Evolutionary conservation across 1,284 basidiomycete species (phyloP).

Genomic region (Cryptococcus deneoformans): DNA sequence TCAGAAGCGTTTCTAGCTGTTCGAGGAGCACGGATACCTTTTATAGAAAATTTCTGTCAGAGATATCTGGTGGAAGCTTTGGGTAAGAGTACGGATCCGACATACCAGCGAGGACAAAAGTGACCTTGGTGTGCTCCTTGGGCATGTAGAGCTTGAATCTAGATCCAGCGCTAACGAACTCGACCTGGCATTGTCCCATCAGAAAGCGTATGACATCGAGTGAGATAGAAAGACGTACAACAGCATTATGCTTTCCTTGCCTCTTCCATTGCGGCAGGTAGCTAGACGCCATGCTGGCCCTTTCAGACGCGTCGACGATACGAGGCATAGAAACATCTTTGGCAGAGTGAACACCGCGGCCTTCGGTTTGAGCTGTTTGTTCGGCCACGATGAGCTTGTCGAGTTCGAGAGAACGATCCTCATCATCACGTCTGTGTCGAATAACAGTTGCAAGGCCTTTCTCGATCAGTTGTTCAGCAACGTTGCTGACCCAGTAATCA

Average conservation of each 20-base stretch:
- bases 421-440: conserved; percentile 90
- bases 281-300: conserved; percentile 68
- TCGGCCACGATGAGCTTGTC: conserved; percentile 95
- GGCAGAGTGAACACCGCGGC: conserved; percentile 86
- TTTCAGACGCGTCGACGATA: conserved; percentile 90
- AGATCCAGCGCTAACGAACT: conserved; percentile 85
- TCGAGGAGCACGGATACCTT: conserved; percentile 72
- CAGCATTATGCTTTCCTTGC: conserved; percentile 71
- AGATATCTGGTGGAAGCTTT: conserved; percentile 32
- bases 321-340: conserved; percentile 69
- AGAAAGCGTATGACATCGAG: no score
- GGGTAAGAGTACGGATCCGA: conserved; percentile 32
- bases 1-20: conserved; percentile 76
- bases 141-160: conserved; percentile 90
- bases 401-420: conserved; percentile 89
- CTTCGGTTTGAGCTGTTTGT: conserved; percentile 72
- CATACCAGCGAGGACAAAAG: conserved; percentile 74
- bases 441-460: conserved; percentile 87
- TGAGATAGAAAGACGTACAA: conserved; percentile 50
- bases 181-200: conserved; percentile 51
- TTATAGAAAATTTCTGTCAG: not conserved
- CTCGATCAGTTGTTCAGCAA: conserved; percentile 89
- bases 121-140: conserved; percentile 87
- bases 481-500: conserved; percentile 59
- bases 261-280: conserved; percentile 93